A percentile compares a stretch with the other conserved stretches of the same genome.
Evolutionary conservation across 208 protist species (phyloP).

Genomic region (Entamoeba invadens): DNA sequence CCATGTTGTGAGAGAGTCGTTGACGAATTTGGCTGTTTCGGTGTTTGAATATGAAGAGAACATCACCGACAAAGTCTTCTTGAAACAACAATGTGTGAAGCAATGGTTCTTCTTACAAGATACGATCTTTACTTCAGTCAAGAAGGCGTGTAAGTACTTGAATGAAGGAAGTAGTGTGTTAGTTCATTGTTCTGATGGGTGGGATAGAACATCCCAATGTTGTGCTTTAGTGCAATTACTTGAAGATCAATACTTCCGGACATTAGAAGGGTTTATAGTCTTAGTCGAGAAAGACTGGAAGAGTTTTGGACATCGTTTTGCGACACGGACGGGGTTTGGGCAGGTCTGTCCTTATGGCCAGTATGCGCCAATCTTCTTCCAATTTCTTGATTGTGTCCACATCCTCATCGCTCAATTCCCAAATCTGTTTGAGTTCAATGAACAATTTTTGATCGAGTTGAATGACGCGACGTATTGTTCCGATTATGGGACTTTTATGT

Average conservation of each 20-base stretch:
- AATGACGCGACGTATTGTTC: conserved; percentile 10
- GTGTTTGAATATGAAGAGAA: not conserved
- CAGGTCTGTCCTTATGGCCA: not conserved
- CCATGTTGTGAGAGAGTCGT: not conserved
- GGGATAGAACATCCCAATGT: conserved; percentile 75
- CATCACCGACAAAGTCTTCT: not conserved
- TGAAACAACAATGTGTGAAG: not conserved
- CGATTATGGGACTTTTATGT: conserved; percentile 41
- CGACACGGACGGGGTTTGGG: conserved; percentile 26
- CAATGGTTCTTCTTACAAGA: conserved; percentile 34
- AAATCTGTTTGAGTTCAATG: conserved; percentile 44
- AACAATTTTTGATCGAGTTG: conserved; percentile 34
- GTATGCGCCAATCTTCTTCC: conserved; percentile 44
- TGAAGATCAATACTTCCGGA: conserved; percentile 71
- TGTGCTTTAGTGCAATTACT: conserved; percentile 58
- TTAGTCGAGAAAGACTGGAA: conserved; percentile 80
- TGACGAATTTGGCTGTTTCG: not conserved
- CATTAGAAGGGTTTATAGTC: conserved; percentile 53
- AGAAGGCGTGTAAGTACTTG: conserved; percentile 1
- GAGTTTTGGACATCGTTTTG: conserved; percentile 69
- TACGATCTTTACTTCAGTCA: conserved; percentile 17
- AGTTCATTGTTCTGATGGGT: conserved; percentile 66
- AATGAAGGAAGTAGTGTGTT: conserved; percentile 22
- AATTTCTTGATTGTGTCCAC: conserved; percentile 48
- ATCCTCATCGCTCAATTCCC: conserved; percentile 37